phyloP scores from a whole-genome alignment of 768 basidiomycete genomes.

The Rhizopogon sp. region DNA sequence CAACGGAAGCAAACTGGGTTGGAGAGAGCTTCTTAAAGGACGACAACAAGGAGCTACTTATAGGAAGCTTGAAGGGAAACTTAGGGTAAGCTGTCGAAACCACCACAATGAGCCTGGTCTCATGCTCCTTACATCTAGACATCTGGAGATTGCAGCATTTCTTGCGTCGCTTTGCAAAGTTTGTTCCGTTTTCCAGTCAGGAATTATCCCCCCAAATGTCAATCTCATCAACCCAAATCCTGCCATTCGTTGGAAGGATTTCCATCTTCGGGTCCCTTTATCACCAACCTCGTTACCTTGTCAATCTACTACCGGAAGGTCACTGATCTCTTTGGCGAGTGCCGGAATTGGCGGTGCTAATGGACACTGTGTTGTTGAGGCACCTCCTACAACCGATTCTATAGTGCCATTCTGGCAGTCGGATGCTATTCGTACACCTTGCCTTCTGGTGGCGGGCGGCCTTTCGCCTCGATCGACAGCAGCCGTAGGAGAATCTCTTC shows the following conservation, averaged over 20 bases:
- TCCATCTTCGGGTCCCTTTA: slow-evolving; percentile 29
- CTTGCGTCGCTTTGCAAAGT: slow-evolving; percentile 42
- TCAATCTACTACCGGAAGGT: slow-evolving; percentile 13
- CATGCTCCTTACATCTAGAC: slow-evolving; percentile 18
- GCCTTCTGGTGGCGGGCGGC: slow-evolving; percentile 24
- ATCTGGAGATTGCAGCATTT: slow-evolving; percentile 40
- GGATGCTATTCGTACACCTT: neutral
- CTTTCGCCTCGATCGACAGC: slow-evolving; percentile 29
- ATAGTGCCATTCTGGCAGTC: neutral
- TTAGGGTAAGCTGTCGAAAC: slow-evolving; percentile 29
- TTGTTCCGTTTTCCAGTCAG: slow-evolving; percentile 31
- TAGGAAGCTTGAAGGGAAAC: slow-evolving; percentile 45
- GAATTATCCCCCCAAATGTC: slow-evolving; percentile 35
- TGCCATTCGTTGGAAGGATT: slow-evolving; percentile 34
- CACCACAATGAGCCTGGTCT: slow-evolving; percentile 23
- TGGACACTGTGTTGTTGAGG: slow-evolving; percentile 36
- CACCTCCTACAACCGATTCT: slow-evolving; percentile 10
- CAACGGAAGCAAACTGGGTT: slow-evolving; percentile 46
- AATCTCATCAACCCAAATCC: slow-evolving; percentile 33
- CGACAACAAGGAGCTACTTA: slow-evolving; percentile 24
- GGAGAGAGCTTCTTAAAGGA: slow-evolving; percentile 29
- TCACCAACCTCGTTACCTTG: slow-evolving; percentile 11
- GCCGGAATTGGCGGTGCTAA: slow-evolving; percentile 43
- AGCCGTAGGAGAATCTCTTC: neutral
- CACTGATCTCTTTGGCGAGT: slow-evolving; percentile 36